Evolutionary conservation across 768 basidiomycete genomes (phyloP), one percentile per base, ranked within the genome.

Genomic region (Mycena floridula): DNA sequence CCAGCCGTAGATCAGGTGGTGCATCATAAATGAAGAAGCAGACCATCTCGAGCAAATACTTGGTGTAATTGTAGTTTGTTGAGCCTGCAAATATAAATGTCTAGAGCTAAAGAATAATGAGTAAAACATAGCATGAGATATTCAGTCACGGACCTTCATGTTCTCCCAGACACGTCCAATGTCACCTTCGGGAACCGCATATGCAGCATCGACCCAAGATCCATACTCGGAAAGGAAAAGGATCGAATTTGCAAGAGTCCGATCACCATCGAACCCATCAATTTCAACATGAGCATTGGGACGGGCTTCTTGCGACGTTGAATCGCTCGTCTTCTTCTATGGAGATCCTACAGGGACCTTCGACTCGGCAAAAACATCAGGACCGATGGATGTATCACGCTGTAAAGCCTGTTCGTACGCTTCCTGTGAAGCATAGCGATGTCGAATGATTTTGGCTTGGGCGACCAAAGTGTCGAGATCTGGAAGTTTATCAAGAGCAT

Each of bases 181-280:
- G 48, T 63, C 58, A 4, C 64, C 63, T 21, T 61, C 60, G 5
- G 61, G 40, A 12, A 58, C 44, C 2, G 62, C 54, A 38, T 55
- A 47, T 2, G 46, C 37, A 21, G 54, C 39, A 25, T 63, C 61
- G 5, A 52, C 46, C 22, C 48, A 57, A 50, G 52, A 51, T 5
- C 50, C 37, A 36, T 46, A 45, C 40, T 57, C 54, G 9, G 43
- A 54, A 0, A 59, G 30, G 37, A 54, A 59, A 3, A 58, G 42
- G 15, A 56, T 51, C 6, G 36, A 42, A 38, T 56, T 57, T 16
- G 54, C 52, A 13, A 60, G 50, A 2, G 53, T 50, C 21, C 47
- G 50, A 43, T 62, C 57, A 18, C 59, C 58, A 35, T 53, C 44
- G 40, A 55, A 53, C 1, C 13, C 41, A 11, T 36, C 20, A 13